phyloP scores from a whole-genome alignment of 78 protist genomes.

The Salpingoeca rosetta region DNA sequence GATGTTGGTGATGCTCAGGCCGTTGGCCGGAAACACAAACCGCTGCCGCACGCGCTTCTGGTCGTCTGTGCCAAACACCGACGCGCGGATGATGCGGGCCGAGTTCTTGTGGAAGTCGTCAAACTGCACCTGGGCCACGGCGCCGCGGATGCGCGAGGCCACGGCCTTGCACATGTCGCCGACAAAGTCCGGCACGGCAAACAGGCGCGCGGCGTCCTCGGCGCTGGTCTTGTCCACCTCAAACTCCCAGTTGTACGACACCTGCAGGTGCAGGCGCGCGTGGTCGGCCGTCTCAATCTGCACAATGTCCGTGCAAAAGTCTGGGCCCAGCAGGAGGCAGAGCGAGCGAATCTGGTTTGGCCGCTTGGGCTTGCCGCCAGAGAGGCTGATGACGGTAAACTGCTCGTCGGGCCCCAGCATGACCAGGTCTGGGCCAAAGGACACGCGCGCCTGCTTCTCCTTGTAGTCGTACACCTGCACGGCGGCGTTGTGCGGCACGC shows the following conservation, averaged over 20 bases:
- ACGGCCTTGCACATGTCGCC: constrained; percentile 89
- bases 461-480: constrained; percentile 82
- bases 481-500: constrained; percentile 84
- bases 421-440: constrained; percentile 83
- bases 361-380: constrained; percentile 87
- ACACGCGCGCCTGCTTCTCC: constrained; percentile 68
- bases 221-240: constrained; percentile 30
- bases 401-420: constrained; percentile 86
- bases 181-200: constrained; percentile 82
- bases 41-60: constrained; percentile 13
- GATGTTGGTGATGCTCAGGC: constrained; percentile 72
- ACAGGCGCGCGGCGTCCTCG: constrained; percentile 54
- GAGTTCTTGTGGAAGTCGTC: constrained; percentile 86
- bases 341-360: constrained; percentile 71
- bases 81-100: constrained; percentile 67
- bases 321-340: constrained; percentile 80
- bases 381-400: constrained; percentile 70
- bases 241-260: constrained; percentile 80
- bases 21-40: constrained; percentile 65
- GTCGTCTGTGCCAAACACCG: constrained; percentile 75
- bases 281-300: constrained; percentile 85
- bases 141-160: constrained; percentile 80
- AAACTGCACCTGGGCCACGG: constrained; percentile 69
- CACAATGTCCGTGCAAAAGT: constrained; percentile 82
- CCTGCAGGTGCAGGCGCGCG: constrained; percentile 73